phyloP scores from a whole-genome alignment of 345 rosid species.

The Adansonia digitata region DNA sequence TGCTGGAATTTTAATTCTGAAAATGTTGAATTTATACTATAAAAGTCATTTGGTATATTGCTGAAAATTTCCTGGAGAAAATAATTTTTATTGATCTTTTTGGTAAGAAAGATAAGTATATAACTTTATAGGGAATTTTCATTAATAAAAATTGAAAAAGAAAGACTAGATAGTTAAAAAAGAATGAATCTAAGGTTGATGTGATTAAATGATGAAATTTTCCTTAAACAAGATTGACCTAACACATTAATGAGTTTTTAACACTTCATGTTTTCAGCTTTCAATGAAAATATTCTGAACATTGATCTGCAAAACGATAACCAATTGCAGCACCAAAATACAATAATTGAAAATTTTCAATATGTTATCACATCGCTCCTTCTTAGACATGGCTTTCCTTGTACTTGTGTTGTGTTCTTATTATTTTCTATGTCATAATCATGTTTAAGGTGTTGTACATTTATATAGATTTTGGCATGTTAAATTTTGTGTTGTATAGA shows the following conservation, averaged over 20 bases:
- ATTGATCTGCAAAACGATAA: too few species aligned
- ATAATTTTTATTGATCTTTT: neutral
- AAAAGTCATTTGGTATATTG: too few species aligned
- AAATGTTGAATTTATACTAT: too few species aligned
- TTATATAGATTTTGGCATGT: too few species aligned
- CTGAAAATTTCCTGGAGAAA: neutral
- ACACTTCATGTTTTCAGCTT: neutral
- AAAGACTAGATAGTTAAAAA: neutral
- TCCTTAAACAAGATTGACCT: neutral
- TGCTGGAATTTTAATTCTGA: too few species aligned
- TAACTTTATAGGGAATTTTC: neutral
- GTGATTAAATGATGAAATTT: neutral
- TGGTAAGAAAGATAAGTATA: neutral
- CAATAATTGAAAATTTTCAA: neutral
- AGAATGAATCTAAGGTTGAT: neutral
- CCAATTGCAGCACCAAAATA: neutral
- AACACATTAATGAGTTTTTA: neutral
- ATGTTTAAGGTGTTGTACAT: too few species aligned
- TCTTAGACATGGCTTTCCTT: too few species aligned
- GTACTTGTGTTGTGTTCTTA: too few species aligned
- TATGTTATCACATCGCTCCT: neutral
- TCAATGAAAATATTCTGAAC: neutral
- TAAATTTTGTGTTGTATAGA: too few species aligned
- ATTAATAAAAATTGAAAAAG: neutral
- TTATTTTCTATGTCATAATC: too few species aligned